Percentiles rank a stretch among this genome's conserved stretches.
Conservation (phyloP, 1,284 basidiomycete species). For the Leccinum griseonigrum region DNA sequence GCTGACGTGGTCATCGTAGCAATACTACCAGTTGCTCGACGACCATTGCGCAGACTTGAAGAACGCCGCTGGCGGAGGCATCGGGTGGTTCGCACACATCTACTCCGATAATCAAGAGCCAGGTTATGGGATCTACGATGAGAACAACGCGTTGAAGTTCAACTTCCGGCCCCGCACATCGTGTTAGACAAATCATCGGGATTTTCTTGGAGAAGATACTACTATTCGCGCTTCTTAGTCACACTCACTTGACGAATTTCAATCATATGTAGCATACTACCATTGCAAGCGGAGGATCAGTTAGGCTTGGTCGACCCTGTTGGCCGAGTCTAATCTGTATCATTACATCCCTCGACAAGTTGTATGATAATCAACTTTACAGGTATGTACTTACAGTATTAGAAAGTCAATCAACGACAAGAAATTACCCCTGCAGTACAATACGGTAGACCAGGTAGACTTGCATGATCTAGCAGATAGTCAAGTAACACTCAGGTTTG, state of each 20-base stretch:
- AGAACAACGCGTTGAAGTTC: constrained; percentile 50
- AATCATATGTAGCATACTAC: constrained; percentile 2
- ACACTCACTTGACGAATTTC: constrained; percentile 2
- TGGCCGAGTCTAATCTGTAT: constrained; percentile 2
- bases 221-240: background rate
- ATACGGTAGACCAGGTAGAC: constrained; percentile 11
- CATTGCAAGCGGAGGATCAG: background rate
- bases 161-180: constrained; percentile 48
- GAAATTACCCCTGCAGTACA: constrained; percentile 21
- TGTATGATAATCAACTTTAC: background rate
- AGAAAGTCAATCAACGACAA: constrained; percentile 17
- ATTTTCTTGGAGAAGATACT: background rate
- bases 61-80: constrained; percentile 52
- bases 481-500: constrained; percentile 4
- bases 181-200: constrained; percentile 32
- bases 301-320: background rate
- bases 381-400: background rate
- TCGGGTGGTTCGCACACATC: constrained; percentile 81
- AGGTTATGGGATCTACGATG: constrained; percentile 63
- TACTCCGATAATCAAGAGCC: constrained; percentile 65
- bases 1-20: constrained; percentile 21
- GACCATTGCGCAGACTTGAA: constrained; percentile 61
- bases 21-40: constrained; percentile 65
- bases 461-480: constrained; percentile 1
- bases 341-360: background rate